A percentile compares a stretch with the other conserved stretches of the same genome.
Conservation (phyloP, 78 protist species). For the Dictyostelium brefeldianum region DNA sequence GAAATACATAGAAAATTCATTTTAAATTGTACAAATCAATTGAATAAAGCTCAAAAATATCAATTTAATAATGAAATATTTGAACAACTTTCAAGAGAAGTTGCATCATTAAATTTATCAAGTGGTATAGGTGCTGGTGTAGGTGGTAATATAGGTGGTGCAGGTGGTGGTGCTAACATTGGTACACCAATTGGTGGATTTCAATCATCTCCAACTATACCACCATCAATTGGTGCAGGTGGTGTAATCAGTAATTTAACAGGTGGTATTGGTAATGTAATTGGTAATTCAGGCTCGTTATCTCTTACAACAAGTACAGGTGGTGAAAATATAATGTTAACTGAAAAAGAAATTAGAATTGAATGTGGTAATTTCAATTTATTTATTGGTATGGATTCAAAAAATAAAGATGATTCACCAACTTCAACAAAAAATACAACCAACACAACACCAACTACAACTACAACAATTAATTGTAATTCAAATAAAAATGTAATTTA, state of each 20-base stretch:
- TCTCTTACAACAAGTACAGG: neutral
- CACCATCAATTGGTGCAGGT: neutral
- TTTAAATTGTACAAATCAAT: conserved; percentile 40
- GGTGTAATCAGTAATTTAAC: neutral
- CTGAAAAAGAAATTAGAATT: conserved; percentile 74
- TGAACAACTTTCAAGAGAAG: conserved; percentile 48
- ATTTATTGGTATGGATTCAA: conserved; percentile 66
- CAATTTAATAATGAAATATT: conserved; percentile 50
- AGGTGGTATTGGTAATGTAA: neutral
- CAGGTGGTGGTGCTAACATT: neutral
- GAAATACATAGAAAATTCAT: conserved; percentile 11
- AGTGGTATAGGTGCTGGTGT: neutral
- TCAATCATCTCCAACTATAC: conserved; percentile 7
- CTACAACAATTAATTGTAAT: neutral
- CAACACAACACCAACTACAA: neutral
- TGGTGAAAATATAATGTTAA: conserved; percentile 52
- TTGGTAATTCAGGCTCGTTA: neutral
- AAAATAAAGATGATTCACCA: neutral
- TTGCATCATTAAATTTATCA: neutral
- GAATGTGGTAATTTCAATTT: conserved; percentile 71
- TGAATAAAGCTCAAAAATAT: conserved; percentile 72
- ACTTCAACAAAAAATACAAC: neutral
- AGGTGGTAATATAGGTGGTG: neutral
- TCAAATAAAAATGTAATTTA: neutral
- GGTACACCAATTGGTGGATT: neutral